phyloP scores from a whole-genome alignment of 768 basidiomycete species.

The Auricularia heimuer region DNA sequence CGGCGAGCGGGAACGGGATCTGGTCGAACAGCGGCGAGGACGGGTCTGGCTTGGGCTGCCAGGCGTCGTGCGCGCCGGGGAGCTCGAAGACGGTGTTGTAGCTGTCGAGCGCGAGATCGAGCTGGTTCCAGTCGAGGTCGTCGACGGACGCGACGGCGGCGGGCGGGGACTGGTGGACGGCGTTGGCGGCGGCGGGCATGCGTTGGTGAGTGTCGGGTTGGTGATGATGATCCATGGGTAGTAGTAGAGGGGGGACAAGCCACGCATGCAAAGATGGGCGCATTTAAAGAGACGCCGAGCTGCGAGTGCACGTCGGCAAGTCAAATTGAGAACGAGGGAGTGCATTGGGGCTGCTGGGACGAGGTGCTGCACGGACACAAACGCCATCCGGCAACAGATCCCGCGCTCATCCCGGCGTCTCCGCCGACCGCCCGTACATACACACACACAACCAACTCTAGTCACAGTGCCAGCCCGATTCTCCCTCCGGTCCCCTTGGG shows the following conservation, averaged over 20 bases:
- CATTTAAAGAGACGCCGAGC: not conserved
- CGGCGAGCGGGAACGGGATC: not conserved
- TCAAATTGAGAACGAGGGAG: not conserved
- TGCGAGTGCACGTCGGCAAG: no score
- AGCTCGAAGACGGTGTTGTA: not conserved
- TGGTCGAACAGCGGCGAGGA: not conserved
- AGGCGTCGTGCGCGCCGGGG: not conserved
- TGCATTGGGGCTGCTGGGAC: not conserved
- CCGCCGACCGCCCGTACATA: no score
- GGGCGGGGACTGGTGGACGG: not conserved
- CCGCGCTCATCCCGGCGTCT: no score
- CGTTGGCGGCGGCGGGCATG: not conserved
- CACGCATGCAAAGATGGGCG: not conserved
- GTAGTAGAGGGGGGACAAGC: not conserved
- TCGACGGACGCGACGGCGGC: not conserved
- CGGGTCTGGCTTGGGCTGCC: not conserved
- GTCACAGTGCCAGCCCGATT: no score
- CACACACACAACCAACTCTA: no score
- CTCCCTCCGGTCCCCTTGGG: no score
- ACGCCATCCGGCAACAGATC: not conserved
- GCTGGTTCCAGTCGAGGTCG: not conserved
- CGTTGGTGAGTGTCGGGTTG: not conserved
- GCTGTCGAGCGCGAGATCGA: not conserved
- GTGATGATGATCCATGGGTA: not conserved
- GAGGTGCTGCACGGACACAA: not conserved